Conservation (phyloP, 2,329 filamentous ascomycete genomes). For the Cryphonectria carpinicola region DNA sequence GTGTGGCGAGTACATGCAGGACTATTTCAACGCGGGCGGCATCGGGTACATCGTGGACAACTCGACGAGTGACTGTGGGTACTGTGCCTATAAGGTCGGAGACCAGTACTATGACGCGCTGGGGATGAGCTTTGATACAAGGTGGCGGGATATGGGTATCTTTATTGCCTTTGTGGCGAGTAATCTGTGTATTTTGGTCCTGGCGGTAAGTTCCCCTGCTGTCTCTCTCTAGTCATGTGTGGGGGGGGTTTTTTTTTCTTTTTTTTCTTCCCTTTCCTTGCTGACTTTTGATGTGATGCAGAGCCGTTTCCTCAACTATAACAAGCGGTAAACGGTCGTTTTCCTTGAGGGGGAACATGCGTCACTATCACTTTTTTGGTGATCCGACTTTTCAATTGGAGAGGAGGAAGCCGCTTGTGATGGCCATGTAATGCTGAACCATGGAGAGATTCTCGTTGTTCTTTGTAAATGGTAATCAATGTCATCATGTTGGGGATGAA, state of each 20-base stretch:
- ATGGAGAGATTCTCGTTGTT: neutral
- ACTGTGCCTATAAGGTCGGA: constrained; percentile 80
- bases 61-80: constrained; percentile 69
- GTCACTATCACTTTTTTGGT: neutral
- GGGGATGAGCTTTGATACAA: constrained; percentile 65
- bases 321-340: constrained; percentile 45
- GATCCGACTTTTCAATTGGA: neutral
- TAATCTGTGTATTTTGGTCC: constrained; percentile 68
- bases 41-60: constrained; percentile 73
- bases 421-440: neutral
- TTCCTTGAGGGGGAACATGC: neutral
- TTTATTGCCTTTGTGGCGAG: constrained; percentile 75
- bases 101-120: constrained; percentile 78
- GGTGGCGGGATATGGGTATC: constrained; percentile 86
- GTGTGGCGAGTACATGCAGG: constrained; percentile 76
- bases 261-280: neutral
- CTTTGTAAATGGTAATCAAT: neutral
- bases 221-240: neutral
- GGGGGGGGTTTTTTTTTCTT: too few species aligned
- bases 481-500: neutral
- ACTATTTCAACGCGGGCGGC: constrained; percentile 71
- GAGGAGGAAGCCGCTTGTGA: neutral
- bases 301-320: constrained; percentile 59
- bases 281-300: constrained; percentile 32
- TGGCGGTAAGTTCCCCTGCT: constrained; percentile 50